These are phyloP conservation scores for Kwoniella europaea DNA, from an alignment of 768 basidiomycete genomes.

Conservation along the genomic window DNA sequence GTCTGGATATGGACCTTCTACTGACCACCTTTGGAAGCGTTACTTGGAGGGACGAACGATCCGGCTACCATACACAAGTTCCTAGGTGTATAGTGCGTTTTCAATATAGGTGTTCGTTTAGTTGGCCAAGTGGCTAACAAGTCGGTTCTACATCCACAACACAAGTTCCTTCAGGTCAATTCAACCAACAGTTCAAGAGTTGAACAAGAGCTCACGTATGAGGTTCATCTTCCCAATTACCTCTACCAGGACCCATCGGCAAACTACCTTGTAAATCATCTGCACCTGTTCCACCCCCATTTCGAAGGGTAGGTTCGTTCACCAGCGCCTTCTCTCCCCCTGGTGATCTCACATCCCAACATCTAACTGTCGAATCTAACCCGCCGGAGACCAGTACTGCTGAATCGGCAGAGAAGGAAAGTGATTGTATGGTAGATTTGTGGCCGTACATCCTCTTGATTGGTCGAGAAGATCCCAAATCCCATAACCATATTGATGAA, in stretches of 20 bases:
- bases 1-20: background rate
- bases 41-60: conserved; percentile 53
- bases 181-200: too few relatives aligned
- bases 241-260: conserved; percentile 28
- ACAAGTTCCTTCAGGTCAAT: background rate
- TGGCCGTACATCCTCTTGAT: conserved; percentile 98
- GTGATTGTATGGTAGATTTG: conserved; percentile 81
- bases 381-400: conserved; percentile 86
- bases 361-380: conserved; percentile 95
- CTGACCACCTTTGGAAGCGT: conserved; percentile 3
- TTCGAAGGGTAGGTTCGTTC: conserved; percentile 22
- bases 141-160: conserved; percentile 67
- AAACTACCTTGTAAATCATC: conserved; percentile 18
- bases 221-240: conserved; percentile 24
- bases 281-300: conserved; percentile 16
- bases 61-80: conserved; percentile 92
- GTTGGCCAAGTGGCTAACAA: conserved; percentile 90
- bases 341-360: conserved; percentile 89
- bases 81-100: conserved; percentile 91
- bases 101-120: conserved; percentile 89
- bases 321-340: conserved; percentile 64
- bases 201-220: conserved; percentile 58
- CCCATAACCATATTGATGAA: conserved; percentile 83
- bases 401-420: conserved; percentile 91
- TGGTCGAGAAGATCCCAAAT: conserved; percentile 88